A percentile compares a stretch with the other conserved stretches of the same genome.
Evolutionary conservation across 768 basidiomycete genomes (phyloP).

Genomic region (Boletus rufocinnamomeus): DNA sequence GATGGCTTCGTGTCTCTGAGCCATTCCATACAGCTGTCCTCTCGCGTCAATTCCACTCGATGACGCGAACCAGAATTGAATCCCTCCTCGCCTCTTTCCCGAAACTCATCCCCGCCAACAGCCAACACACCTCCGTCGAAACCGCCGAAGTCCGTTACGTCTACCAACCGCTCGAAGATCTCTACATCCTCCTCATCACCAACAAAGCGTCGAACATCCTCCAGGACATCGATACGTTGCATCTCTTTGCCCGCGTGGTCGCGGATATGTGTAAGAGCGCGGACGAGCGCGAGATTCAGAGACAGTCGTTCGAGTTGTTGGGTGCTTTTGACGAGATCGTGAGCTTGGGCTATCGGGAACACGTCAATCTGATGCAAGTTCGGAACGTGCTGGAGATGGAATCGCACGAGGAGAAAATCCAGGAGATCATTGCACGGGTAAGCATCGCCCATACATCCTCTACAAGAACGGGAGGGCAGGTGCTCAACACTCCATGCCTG

Average conservation of each 20-base stretch:
- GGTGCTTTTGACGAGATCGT: conserved; percentile 97
- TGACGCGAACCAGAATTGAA: conserved; percentile 91
- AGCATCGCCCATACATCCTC: conserved; percentile 26
- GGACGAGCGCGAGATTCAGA: conserved; percentile 86
- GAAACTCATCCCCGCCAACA: conserved; percentile 92
- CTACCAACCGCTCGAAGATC: conserved; percentile 94
- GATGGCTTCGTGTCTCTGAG: background rate
- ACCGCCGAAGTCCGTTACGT: conserved; percentile 95
- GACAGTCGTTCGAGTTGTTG: conserved; percentile 90
- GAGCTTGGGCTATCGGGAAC: conserved; percentile 82
- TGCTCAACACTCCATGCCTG: background rate
- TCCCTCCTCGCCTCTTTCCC: conserved; percentile 96
- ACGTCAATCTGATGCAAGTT: conserved; percentile 77
- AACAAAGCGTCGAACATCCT: conserved; percentile 99
- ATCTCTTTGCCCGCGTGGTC: conserved; percentile 91
- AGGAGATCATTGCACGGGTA: conserved; percentile 96
- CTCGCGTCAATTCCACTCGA: conserved; percentile 93
- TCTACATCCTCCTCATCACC: conserved; percentile 96
- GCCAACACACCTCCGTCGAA: conserved; percentile 96
- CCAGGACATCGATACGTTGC: conserved; percentile 96
- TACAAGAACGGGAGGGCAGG: too few species aligned
- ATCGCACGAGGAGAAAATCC: conserved; percentile 92
- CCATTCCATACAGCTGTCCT: conserved; percentile 67
- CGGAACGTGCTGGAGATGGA: conserved; percentile 84
- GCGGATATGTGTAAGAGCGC: conserved; percentile 87